These are phyloP conservation scores for Trametes pubescens DNA, from an alignment of 1,284 basidiomycete genomes.

Conservation along the genomic window DNA sequence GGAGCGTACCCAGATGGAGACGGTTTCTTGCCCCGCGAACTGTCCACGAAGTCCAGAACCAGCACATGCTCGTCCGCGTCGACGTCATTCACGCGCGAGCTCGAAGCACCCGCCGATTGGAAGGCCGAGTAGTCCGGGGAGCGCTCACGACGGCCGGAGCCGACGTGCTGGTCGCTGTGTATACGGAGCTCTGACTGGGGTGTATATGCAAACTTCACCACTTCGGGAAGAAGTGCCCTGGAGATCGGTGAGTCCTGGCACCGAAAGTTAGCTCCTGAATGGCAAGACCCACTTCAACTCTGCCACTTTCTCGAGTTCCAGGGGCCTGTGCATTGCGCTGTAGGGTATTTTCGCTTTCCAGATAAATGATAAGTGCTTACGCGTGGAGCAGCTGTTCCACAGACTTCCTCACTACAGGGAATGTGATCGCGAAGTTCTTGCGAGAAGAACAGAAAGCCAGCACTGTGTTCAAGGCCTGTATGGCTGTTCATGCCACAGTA, in stretches of 20 bases:
- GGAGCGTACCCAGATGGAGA: slow-evolving; percentile 38
- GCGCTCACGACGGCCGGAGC: slow-evolving; percentile 31
- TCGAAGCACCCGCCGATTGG: slow-evolving; percentile 21
- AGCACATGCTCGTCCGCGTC: slow-evolving; percentile 69
- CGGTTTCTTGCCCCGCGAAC: slow-evolving; percentile 52
- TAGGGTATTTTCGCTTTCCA: slow-evolving; percentile 9
- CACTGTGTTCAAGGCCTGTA: slow-evolving; percentile 87
- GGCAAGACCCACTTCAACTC: slow-evolving; percentile 78
- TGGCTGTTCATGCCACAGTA: background rate
- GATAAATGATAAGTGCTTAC: slow-evolving; percentile 48
- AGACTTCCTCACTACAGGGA: slow-evolving; percentile 77
- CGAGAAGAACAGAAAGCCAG: slow-evolving; percentile 88
- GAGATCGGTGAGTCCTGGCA: slow-evolving; percentile 1
- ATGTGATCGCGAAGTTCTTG: slow-evolving; percentile 85
- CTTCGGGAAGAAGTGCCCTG: slow-evolving; percentile 82
- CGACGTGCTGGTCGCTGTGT: slow-evolving; percentile 50
- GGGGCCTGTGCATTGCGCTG: slow-evolving; percentile 56
- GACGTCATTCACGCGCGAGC: slow-evolving; percentile 23
- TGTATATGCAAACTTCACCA: slow-evolving; percentile 87
- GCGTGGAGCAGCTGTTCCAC: slow-evolving; percentile 82
- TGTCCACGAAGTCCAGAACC: slow-evolving; percentile 77
- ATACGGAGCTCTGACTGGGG: slow-evolving; percentile 70
- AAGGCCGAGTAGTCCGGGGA: slow-evolving; percentile 52
- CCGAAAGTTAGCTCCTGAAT: background rate
- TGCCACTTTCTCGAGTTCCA: slow-evolving; percentile 82